A percentile compares a stretch with the other conserved stretches of the same genome.
phyloP scores from a whole-genome alignment of 768 basidiomycete species.

The Lactarius sanguifluus region DNA sequence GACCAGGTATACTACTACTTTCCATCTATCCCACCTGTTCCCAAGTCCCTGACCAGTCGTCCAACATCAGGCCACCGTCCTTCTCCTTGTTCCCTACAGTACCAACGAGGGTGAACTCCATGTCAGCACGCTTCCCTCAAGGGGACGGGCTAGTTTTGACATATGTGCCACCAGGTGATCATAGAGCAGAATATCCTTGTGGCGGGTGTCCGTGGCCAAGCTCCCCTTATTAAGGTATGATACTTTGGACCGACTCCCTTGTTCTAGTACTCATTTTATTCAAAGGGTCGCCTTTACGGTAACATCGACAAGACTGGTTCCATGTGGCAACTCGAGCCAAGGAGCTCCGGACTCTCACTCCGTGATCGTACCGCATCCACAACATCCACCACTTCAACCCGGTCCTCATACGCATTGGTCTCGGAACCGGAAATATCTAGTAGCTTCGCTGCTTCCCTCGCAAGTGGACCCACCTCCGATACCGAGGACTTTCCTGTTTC shows the following conservation, averaged over 20 bases:
- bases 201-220: conserved; percentile 68
- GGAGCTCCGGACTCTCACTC: conserved; percentile 48
- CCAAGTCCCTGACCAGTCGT: conserved; percentile 30
- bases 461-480: conserved; percentile 71
- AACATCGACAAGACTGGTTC: conserved; percentile 64
- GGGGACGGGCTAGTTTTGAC: conserved; percentile 15
- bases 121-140: conserved; percentile 33
- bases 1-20: conserved; percentile 60
- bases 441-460: conserved; percentile 80
- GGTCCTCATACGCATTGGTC: conserved; percentile 77
- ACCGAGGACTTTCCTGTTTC: conserved; percentile 56
- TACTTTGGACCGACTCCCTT: not conserved
- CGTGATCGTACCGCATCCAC: conserved; percentile 77
- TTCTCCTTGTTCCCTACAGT: conserved; percentile 70
- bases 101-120: conserved; percentile 70
- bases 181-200: conserved; percentile 72
- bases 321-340: conserved; percentile 81
- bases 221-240: conserved; percentile 71
- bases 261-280: not conserved
- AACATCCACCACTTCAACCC: conserved; percentile 71
- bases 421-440: conserved; percentile 86
- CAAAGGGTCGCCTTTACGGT: conserved; percentile 72
- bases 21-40: conserved; percentile 4
- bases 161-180: conserved; percentile 49
- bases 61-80: conserved; percentile 62